Evolutionary conservation across 1,284 basidiomycete genomes (phyloP).

Genomic region (Moniliophthora roreri): DNA sequence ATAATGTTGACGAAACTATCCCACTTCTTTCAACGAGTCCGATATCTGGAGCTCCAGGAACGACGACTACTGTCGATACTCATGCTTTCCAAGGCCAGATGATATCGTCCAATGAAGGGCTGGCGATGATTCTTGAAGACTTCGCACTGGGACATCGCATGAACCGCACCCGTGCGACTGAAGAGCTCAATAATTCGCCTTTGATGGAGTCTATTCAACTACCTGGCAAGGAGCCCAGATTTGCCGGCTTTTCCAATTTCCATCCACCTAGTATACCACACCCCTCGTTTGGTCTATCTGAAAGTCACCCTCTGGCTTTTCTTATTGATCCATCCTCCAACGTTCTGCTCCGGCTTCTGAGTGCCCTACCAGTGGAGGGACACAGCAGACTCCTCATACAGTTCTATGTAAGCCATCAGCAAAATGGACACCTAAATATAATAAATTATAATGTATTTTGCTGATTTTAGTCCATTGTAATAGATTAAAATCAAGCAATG

Average conservation of each 20-base stretch:
- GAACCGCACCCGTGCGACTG: slow-evolving; percentile 20
- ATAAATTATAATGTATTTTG: too few species aligned
- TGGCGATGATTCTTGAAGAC: slow-evolving; percentile 27
- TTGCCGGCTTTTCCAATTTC: neutral
- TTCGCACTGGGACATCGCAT: slow-evolving; percentile 26
- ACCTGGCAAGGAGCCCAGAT: neutral
- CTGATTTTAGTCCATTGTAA: too few species aligned
- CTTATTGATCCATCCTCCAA: slow-evolving; percentile 18
- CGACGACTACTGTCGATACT: neutral
- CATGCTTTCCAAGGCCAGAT: neutral
- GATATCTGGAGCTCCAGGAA: too few species aligned
- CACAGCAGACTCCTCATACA: slow-evolving; percentile 15
- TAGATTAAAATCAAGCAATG: too few species aligned
- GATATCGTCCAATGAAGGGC: slow-evolving; percentile 22
- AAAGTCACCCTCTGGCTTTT: slow-evolving; percentile 18
- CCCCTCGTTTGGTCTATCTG: slow-evolving; percentile 16
- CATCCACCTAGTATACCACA: slow-evolving; percentile 4
- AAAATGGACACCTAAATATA: too few species aligned
- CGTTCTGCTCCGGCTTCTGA: slow-evolving; percentile 13
- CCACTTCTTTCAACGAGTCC: too few species aligned
- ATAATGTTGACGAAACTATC: too few species aligned
- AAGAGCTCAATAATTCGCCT: slow-evolving; percentile 14
- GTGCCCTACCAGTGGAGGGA: slow-evolving; percentile 13
- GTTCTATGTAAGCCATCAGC: slow-evolving; percentile 21
- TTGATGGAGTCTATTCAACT: neutral